Conservation (phyloP, 441 rosid genomes). For the Adansonia gregorii region DNA sequence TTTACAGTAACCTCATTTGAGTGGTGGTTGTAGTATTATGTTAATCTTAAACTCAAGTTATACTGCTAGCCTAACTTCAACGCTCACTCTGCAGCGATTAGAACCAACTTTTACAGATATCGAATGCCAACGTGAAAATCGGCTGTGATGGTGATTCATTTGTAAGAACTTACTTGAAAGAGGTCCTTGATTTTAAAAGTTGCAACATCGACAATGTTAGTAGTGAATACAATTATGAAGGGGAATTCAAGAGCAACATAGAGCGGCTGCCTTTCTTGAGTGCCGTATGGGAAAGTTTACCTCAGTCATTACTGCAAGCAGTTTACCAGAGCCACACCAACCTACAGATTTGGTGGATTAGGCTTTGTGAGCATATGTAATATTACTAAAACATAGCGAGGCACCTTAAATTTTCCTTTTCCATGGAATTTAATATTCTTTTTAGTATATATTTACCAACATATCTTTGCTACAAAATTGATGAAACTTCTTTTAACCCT, state of each 20-base stretch:
- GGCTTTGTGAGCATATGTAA: conserved; percentile 42
- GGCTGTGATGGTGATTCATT: conserved; percentile 51
- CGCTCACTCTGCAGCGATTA: conserved; percentile 47
- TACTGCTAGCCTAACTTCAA: conserved; percentile 54
- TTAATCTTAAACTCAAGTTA: conserved; percentile 54
- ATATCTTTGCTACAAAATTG: background rate
- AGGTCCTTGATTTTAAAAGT: conserved; percentile 33
- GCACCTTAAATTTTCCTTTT: background rate
- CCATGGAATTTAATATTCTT: background rate
- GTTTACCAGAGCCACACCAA: conserved; percentile 31
- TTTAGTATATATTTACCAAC: background rate
- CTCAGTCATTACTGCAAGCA: conserved; percentile 39
- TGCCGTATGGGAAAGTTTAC: conserved; percentile 48
- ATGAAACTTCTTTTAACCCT: background rate
- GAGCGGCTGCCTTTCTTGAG: conserved; percentile 57
- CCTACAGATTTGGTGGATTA: conserved; percentile 48
- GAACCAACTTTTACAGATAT: conserved; percentile 40
- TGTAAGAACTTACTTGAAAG: conserved; percentile 35
- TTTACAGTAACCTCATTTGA: conserved; percentile 42
- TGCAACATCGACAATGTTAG: conserved; percentile 31
- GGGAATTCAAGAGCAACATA: conserved; percentile 21
- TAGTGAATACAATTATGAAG: conserved; percentile 23
- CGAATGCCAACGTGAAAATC: conserved; percentile 32
- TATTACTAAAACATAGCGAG: background rate
- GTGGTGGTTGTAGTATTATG: conserved; percentile 48